Evolutionary conservation across 108 stramenopile genomes (phyloP).

Genomic region (Schizochytrium sp.): DNA sequence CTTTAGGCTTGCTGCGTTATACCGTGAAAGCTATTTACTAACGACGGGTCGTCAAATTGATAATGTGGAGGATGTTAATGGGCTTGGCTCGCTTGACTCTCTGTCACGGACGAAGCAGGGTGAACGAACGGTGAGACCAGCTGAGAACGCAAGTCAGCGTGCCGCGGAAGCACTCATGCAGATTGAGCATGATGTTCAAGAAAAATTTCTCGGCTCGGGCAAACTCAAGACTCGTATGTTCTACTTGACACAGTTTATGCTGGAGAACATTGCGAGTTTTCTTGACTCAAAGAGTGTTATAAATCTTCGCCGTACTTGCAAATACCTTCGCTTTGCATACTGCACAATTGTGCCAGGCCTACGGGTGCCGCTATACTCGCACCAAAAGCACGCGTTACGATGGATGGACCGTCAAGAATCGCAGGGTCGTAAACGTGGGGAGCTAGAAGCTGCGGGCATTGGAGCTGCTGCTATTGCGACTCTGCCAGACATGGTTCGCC

Average conservation of each 20-base stretch:
- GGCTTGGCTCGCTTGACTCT: slow-evolving; percentile 17
- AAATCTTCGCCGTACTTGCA: background rate
- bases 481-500: background rate
- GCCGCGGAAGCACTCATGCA: slow-evolving; percentile 27
- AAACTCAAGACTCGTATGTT: background rate
- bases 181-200: slow-evolving; percentile 31
- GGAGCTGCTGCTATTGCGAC: background rate
- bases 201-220: background rate
- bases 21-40: slow-evolving; percentile 1
- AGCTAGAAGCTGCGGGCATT: background rate
- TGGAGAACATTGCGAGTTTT: background rate
- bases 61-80: background rate
- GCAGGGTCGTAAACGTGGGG: background rate
- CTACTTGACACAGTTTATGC: background rate
- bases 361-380: slow-evolving; percentile 35
- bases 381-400: slow-evolving; percentile 36
- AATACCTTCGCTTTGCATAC: slow-evolving; percentile 14
- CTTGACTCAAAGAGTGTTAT: background rate
- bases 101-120: background rate
- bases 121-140: background rate
- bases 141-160: slow-evolving; percentile 46
- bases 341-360: slow-evolving; percentile 1
- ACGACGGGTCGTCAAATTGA: slow-evolving; percentile 14
- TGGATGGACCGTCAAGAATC: slow-evolving; percentile 55
- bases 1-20: slow-evolving; percentile 23